These are phyloP conservation scores for Trichophyton equinum DNA, from an alignment of 2,329 filamentous ascomycete genomes.

Conservation along the genomic window DNA sequence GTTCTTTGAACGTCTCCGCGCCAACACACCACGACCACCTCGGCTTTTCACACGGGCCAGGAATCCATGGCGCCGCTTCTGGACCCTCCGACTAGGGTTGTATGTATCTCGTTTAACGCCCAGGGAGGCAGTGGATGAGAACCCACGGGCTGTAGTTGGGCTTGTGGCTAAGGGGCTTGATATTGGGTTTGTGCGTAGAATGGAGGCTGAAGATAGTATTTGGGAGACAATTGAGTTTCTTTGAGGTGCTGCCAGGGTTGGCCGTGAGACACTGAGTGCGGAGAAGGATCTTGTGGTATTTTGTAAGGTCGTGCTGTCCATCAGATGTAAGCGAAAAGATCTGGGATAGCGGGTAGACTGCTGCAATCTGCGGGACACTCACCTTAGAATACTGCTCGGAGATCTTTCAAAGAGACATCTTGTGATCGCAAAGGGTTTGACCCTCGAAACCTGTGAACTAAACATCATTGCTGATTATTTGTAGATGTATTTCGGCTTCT, in stretches of 20 bases:
- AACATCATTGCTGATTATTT: not conserved
- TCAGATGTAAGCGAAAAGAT: not conserved
- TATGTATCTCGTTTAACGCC: constrained; percentile 42
- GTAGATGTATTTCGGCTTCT: not conserved
- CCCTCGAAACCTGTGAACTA: not conserved
- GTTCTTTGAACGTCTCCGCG: constrained; percentile 43
- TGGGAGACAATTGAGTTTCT: constrained; percentile 22
- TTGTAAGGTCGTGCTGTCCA: not conserved
- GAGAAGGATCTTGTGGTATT: not conserved
- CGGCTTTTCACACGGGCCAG: constrained; percentile 40
- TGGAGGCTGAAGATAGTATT: constrained; percentile 22
- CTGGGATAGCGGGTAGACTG: not conserved
- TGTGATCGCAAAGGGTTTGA: not conserved
- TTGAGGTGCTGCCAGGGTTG: constrained; percentile 20
- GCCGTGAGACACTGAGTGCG: constrained; percentile 11
- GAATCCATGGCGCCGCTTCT: constrained; percentile 52
- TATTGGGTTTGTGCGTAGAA: not conserved
- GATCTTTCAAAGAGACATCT: not conserved
- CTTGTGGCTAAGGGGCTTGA: constrained; percentile 21
- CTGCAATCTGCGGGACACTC: not conserved
- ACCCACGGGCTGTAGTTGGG: constrained; percentile 24
- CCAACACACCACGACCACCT: constrained; percentile 43
- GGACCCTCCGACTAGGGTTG: constrained; percentile 46
- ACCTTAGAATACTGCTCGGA: not conserved
- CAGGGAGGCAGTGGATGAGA: constrained; percentile 34